These are phyloP conservation scores for Aspergillus versicolor DNA, from an alignment of 2,329 filamentous ascomycete species.

Conservation along the genomic window DNA sequence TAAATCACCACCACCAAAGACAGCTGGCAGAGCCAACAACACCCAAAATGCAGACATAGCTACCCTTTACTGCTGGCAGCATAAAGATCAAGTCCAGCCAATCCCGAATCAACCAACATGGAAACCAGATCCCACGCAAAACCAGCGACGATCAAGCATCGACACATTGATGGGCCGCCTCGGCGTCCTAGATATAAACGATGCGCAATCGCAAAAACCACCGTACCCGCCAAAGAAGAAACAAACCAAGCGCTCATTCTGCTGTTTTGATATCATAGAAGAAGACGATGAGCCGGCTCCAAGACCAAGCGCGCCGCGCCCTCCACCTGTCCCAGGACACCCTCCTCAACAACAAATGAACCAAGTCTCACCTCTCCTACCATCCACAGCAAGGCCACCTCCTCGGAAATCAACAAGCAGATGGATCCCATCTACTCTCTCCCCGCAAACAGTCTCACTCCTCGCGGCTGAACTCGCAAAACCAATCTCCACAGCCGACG, in stretches of 20 bases:
- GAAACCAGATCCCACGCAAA: constrained; percentile 35
- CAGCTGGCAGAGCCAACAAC: constrained; percentile 25
- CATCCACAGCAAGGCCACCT: constrained; percentile 3
- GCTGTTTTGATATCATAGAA: constrained; percentile 35
- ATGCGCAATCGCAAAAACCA: constrained; percentile 13
- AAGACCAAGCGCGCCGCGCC: constrained; percentile 19
- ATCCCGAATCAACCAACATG: constrained; percentile 31
- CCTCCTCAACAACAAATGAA: constrained; percentile 11
- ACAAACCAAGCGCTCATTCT: constrained; percentile 29
- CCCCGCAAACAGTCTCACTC: constrained; percentile 66
- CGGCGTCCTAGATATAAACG: constrained; percentile 67
- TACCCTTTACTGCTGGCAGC: constrained; percentile 84
- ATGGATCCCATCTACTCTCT: constrained; percentile 67
- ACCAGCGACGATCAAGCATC: constrained; percentile 72
- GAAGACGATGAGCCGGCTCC: constrained; percentile 11
- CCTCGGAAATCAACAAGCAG: neutral
- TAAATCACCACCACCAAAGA: constrained; percentile 27
- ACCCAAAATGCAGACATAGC: constrained; percentile 26
- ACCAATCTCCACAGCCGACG: constrained; percentile 71
- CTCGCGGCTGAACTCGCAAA: constrained; percentile 75
- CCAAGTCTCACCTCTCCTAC: constrained; percentile 8
- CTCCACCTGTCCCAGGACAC: neutral
- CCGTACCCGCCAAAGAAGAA: constrained; percentile 19
- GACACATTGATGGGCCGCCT: constrained; percentile 82
- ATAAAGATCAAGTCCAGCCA: constrained; percentile 74